Evolutionary conservation across 1,139 yeast genomes (phyloP), one percentile per base, ranked within the genome.

Genomic region (Taphrina confusa): DNA sequence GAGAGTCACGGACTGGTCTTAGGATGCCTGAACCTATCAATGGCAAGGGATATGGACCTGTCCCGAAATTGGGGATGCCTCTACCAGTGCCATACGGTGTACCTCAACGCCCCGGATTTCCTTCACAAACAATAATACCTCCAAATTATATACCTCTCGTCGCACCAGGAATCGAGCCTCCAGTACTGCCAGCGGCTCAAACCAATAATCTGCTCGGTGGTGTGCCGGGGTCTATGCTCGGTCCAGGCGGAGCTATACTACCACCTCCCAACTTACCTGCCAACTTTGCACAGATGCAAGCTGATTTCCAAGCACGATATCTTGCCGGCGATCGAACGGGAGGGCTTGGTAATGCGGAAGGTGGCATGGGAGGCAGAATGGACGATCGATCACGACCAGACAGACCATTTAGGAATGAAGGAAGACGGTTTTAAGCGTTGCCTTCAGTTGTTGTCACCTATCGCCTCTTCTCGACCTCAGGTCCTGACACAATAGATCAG

Each of bases 51-150:
- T 69, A 68, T 1, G 61, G 65, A 12, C 71, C 71, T 2, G 66
- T 67, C 1, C 60, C 63, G 36, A 54, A 67, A 25, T 62, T 64
- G 0, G 65, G 65, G 8, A 57, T 68, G 55, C 68, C 71, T 4
- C 61, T 66, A 22, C 70, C 71, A 4, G 69, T 70, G 3, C 65
- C 65, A 4, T 60, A 50, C 28, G 56, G 55, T 5, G 31, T 51
- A 2, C 62, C 60, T 16, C 55, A 52, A 25, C 49, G 58, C 27
- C 62, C 65, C 2, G 65, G 63, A 14, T 40, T 49, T 27, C 61
- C 58, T 8, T 30, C 52, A 3, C 63, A 61, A 8, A 47, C 52
- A 22, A 31, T 47, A 36, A 36, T 37, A 14, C 56, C 52, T 20
- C 30, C 34, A 16, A 36, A 23, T 6, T 50, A n/a, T 44, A 49